phyloP scores from a whole-genome alignment of 2,329 filamentous ascomycete genomes.

The Dissoconium aciculare region DNA sequence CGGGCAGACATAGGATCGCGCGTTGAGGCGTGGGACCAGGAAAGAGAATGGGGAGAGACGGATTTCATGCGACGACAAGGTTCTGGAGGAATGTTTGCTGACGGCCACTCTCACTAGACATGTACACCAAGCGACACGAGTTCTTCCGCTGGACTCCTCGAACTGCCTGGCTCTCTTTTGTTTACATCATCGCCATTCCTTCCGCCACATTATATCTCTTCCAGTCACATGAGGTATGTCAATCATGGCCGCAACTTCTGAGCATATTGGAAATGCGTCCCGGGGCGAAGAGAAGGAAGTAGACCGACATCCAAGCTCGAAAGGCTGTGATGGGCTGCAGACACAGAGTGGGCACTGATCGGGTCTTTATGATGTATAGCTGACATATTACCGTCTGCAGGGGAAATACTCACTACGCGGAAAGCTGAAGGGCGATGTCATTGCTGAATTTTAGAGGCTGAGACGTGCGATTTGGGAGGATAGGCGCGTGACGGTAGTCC shows the following conservation, averaged over 20 bases:
- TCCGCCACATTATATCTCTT: slow-evolving; percentile 52
- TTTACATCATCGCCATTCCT: slow-evolving; percentile 63
- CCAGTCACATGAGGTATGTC: slow-evolving; percentile 77
- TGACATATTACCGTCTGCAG: no score
- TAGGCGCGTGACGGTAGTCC: no score
- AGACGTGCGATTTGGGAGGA: no score
- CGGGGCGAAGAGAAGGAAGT: background rate
- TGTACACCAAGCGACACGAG: slow-evolving; percentile 73
- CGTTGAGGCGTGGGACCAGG: background rate
- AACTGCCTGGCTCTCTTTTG: slow-evolving; percentile 64
- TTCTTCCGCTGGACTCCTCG: slow-evolving; percentile 89
- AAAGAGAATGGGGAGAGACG: slow-evolving; percentile 8
- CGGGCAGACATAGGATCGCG: no score
- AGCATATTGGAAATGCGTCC: background rate
- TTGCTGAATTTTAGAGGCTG: slow-evolving; percentile 53
- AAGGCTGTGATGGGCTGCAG: no score
- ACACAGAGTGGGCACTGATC: no score
- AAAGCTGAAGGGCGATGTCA: slow-evolving; percentile 76
- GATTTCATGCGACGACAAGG: no score
- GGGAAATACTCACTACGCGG: slow-evolving; percentile 74
- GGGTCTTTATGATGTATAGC: no score
- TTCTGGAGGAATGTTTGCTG: no score
- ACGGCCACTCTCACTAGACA: slow-evolving; percentile 44
- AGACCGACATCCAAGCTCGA: no score
- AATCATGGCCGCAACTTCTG: slow-evolving; percentile 29